Evolutionary conservation across 2,329 filamentous ascomycete species (phyloP), one percentile per base, ranked within the genome.

Genomic region (Paraphoma sp.): DNA sequence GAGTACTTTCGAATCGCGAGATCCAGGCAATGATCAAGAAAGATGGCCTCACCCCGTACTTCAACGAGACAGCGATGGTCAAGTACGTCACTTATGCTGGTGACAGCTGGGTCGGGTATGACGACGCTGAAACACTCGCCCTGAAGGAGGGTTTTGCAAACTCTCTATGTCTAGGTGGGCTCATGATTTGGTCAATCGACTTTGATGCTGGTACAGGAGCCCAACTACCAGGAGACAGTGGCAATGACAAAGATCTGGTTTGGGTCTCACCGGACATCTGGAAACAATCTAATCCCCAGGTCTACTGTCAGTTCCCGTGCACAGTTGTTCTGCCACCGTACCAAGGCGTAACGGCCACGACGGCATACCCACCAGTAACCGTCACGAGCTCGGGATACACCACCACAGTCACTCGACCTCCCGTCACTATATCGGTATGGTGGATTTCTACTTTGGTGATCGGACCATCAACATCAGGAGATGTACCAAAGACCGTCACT

Each of bases 121-220:
- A 72, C 40, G 67, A 72, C 30, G 17, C 29, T 11, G 63, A 68
- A 14, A 71, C 67, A 52, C 86, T 84, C 2, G 77, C 72, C 1
- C 81, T 67, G 17, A 85, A 80, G 8, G 88, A 73, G 1, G 76
- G 73, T 30, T 83, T 78, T 18, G 79, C 71, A 6, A 58, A 64
- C n/a, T 47, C 44, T 6, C 14, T n/a, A 0, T 57, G 61, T n/a
- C 42, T 66, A 10, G 59, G 59, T 11, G 63, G 63, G 33, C 9
- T 36, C 33, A 36, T 36, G 33, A 36, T 36, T 6, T 36, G 33
- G 33, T 36, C 33, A 36, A 36, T 36, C 14, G 33, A 36, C 33
- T 36, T 36, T 14, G 33, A 36, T 36, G 14, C 9, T 10, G 33
- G 14, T 3, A 36, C 33, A 10, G 33, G 33, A 36, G 33, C 33